phyloP scores from a whole-genome alignment of 139 green algal genomes.

The Ettlia oleoabundans region DNA sequence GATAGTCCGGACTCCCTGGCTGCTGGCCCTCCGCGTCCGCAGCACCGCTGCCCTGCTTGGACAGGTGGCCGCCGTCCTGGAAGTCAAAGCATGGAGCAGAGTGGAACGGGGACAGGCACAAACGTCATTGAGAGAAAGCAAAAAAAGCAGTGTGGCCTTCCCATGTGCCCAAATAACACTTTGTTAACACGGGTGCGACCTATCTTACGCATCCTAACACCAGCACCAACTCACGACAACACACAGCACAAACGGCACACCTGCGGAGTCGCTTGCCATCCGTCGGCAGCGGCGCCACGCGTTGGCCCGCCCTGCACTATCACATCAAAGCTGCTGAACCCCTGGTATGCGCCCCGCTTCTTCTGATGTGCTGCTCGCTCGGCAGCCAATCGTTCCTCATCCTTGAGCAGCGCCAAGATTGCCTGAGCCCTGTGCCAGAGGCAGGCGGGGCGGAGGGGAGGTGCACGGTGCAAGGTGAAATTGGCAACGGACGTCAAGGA shows the following conservation, averaged over 20 bases:
- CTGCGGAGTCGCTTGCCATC: neutral
- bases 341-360: slow-evolving; percentile 45
- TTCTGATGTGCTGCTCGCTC: slow-evolving; percentile 47
- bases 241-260: too few species aligned
- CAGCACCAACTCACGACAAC: too few species aligned
- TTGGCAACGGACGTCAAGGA: too few species aligned
- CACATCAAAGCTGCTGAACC: slow-evolving; percentile 34
- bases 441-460: neutral
- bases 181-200: too few species aligned
- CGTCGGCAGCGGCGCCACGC: neutral
- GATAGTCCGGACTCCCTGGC: slow-evolving; percentile 18
- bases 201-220: too few species aligned
- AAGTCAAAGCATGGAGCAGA: too few species aligned
- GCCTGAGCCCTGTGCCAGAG: slow-evolving; percentile 52
- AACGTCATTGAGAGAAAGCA: too few species aligned
- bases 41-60: slow-evolving; percentile 1
- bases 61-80: slow-evolving; percentile 19
- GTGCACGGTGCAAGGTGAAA: neutral
- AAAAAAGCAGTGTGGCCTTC: too few species aligned
- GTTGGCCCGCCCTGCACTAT: neutral
- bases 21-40: neutral
- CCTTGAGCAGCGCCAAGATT: slow-evolving; percentile 62
- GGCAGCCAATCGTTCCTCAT: slow-evolving; percentile 52
- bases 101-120: too few species aligned
- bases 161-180: too few species aligned